These are phyloP conservation scores for Candolleomyces efflorescens DNA, from an alignment of 768 basidiomycete genomes.

Conservation along the genomic window DNA sequence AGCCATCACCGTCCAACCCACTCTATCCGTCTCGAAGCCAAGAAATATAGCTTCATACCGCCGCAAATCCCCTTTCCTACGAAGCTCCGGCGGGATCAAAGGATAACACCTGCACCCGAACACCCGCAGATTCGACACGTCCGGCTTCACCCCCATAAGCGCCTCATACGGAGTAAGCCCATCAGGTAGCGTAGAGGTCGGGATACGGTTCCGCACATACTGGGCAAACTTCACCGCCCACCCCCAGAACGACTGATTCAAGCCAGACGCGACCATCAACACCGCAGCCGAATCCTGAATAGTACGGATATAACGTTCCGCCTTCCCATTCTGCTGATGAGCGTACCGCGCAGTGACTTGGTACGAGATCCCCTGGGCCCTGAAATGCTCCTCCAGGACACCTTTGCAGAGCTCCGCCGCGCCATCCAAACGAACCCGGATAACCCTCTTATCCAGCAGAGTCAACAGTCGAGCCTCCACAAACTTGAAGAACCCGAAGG, in stretches of 20 bases:
- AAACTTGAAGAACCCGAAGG: neutral
- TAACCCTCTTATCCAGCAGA: neutral
- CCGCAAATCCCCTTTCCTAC: slow-evolving; percentile 11
- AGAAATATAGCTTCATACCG: slow-evolving; percentile 20
- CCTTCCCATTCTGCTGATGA: slow-evolving; percentile 28
- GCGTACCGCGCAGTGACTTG: slow-evolving; percentile 23
- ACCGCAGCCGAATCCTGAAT: slow-evolving; percentile 19
- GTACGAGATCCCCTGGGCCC: slow-evolving; percentile 13
- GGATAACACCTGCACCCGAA: slow-evolving; percentile 25
- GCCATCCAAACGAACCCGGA: neutral
- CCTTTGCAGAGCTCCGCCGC: neutral
- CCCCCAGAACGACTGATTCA: slow-evolving; percentile 20
- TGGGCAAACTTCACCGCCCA: slow-evolving; percentile 16
- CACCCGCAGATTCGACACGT: slow-evolving; percentile 22
- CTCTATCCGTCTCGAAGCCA: slow-evolving; percentile 16
- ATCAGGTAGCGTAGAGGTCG: slow-evolving; percentile 19
- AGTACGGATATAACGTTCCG: slow-evolving; percentile 22
- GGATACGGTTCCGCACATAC: slow-evolving; percentile 20
- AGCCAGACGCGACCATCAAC: slow-evolving; percentile 17
- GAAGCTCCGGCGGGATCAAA: slow-evolving; percentile 15
- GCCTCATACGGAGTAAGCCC: slow-evolving; percentile 16
- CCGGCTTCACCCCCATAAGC: slow-evolving; percentile 17
- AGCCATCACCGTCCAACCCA: slow-evolving; percentile 19
- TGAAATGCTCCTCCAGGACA: slow-evolving; percentile 9
- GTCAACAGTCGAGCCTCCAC: neutral